Base-by-base conservation (phyloP, 1,284 basidiomycete genomes). In the Rhodotorula glutinis region DNA sequence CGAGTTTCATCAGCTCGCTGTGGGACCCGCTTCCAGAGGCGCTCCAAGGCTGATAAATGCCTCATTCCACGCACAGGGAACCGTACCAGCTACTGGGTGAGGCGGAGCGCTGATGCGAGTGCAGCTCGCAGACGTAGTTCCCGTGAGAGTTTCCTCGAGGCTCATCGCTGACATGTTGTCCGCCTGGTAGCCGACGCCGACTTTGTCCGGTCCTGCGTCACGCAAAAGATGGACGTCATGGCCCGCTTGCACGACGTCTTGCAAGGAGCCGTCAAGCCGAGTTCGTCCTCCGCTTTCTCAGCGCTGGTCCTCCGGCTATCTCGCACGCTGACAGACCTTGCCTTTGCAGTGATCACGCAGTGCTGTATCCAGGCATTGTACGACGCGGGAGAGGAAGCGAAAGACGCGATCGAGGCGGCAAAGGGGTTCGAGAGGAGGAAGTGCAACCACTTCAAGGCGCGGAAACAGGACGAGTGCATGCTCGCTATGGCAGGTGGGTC, bases 321-420 rank as follows among this genome's bases (percentile, higher is more conserved):
- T 33, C 3, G 4, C 40, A 11, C 16, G 16, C 43, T 17, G 21
- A 14, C 23, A 19, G 8, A 13, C 11, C 14, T 29, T 53, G 17
- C 40, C 8, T n/a, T n/a, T 49, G 21, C 77, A 95, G 92, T 97
- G 92, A 95, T 97, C 78, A 95, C 93, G 0, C 93, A 96, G 78
- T 97, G 93, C 78, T 92, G 88, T 77, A 90, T 97, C 60, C 87
- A 92, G 72, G 89, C 91, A 75, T 82, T 97, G 2, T 97, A 96
- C 79, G 82, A 89, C 3, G 84, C 88, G 66, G 91, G 90, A 23
- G 85, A 84, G 66, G 77, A 82, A 5, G 83, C 84, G 41, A 91
- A 95, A 76, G 79, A 83, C 1, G 85, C 87, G 1, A 87, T 92
- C 0, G 88, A 95, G 76, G 83, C 96, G 53, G 94, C 95, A 2